phyloP scores from a whole-genome alignment of 2,329 filamentous ascomycete species.

The Paraphaeosphaeria minitans region DNA sequence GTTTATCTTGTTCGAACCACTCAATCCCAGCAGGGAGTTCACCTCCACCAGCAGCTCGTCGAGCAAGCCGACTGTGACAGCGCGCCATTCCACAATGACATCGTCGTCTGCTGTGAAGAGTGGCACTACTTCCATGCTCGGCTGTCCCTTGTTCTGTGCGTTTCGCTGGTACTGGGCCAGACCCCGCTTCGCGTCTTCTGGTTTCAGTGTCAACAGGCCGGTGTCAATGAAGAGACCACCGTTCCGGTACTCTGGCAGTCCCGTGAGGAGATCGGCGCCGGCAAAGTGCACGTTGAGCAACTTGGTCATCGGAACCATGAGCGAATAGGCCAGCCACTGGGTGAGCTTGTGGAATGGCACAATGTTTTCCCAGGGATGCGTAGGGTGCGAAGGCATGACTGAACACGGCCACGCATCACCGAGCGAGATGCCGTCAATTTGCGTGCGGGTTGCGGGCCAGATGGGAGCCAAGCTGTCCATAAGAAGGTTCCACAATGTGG shows the following conservation, averaged over 20 bases:
- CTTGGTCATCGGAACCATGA: slow-evolving; percentile 89
- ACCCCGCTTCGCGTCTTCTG: slow-evolving; percentile 71
- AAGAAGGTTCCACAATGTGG: slow-evolving; percentile 87
- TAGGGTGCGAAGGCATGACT: slow-evolving; percentile 76
- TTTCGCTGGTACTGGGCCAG: slow-evolving; percentile 72
- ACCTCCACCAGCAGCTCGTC: slow-evolving; percentile 73
- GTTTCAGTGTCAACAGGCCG: slow-evolving; percentile 77
- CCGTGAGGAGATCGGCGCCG: slow-evolving; percentile 82
- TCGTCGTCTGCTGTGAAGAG: slow-evolving; percentile 76
- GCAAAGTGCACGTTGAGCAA: slow-evolving; percentile 81
- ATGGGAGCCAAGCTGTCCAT: slow-evolving; percentile 86
- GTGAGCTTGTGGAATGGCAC: slow-evolving; percentile 89
- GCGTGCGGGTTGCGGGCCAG: slow-evolving; percentile 86
- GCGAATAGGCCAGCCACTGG: slow-evolving; percentile 91
- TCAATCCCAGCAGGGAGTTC: slow-evolving; percentile 69
- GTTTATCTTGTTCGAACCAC: slow-evolving; percentile 71
- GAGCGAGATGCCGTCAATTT: slow-evolving; percentile 82
- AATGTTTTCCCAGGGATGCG: slow-evolving; percentile 76
- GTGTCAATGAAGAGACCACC: slow-evolving; percentile 87
- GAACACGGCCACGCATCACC: slow-evolving; percentile 95
- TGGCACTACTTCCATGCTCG: slow-evolving; percentile 74
- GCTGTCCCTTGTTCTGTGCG: slow-evolving; percentile 72
- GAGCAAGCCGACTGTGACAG: slow-evolving; percentile 74
- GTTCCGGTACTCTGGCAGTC: slow-evolving; percentile 89
- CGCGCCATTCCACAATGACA: slow-evolving; percentile 80